Percentiles rank a stretch among this genome's conserved stretches.
phyloP scores from a whole-genome alignment of 805 yeast species.

The Ogataea wickerhamii region DNA sequence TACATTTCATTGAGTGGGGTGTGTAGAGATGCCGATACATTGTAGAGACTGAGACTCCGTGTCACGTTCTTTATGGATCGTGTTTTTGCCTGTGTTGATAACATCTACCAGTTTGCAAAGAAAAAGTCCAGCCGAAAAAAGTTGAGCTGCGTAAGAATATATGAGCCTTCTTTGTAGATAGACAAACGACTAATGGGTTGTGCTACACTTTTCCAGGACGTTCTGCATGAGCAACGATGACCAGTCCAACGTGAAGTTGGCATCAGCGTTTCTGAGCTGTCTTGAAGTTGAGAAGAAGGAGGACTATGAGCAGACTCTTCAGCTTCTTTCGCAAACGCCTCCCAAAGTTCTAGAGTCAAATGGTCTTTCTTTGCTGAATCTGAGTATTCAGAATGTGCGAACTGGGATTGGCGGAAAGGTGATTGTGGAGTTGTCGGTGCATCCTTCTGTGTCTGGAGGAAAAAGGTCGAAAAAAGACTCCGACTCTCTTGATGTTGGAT shows the following conservation, averaged over 20 bases:
- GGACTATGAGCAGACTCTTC: slow-evolving; percentile 47
- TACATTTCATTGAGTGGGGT: too few relatives aligned
- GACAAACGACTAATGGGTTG: too few relatives aligned
- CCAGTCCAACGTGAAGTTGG: slow-evolving; percentile 24
- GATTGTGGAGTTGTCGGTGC: slow-evolving; percentile 58
- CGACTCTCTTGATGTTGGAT: slow-evolving; percentile 40
- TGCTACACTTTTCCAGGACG: too few relatives aligned
- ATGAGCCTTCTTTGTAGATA: too few relatives aligned
- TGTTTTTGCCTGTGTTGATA: too few relatives aligned
- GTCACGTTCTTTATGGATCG: too few relatives aligned
- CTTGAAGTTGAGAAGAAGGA: slow-evolving; percentile 47
- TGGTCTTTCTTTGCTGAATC: slow-evolving; percentile 75
- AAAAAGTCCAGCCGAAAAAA: too few relatives aligned
- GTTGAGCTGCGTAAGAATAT: too few relatives aligned
- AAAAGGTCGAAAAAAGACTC: slow-evolving; percentile 26
- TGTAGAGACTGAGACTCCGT: too few relatives aligned
- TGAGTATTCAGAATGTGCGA: slow-evolving; percentile 55
- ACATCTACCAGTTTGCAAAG: too few relatives aligned
- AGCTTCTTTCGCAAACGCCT: slow-evolving; percentile 44
- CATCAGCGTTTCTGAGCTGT: slow-evolving; percentile 37
- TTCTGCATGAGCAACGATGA: neutral
- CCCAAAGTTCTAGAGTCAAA: slow-evolving; percentile 62
- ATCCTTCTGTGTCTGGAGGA: slow-evolving; percentile 36
- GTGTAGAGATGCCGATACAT: too few relatives aligned
- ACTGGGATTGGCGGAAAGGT: slow-evolving; percentile 80